Conservation (phyloP, 2,329 filamentous ascomycete species). For the Verticillium dahliae region DNA sequence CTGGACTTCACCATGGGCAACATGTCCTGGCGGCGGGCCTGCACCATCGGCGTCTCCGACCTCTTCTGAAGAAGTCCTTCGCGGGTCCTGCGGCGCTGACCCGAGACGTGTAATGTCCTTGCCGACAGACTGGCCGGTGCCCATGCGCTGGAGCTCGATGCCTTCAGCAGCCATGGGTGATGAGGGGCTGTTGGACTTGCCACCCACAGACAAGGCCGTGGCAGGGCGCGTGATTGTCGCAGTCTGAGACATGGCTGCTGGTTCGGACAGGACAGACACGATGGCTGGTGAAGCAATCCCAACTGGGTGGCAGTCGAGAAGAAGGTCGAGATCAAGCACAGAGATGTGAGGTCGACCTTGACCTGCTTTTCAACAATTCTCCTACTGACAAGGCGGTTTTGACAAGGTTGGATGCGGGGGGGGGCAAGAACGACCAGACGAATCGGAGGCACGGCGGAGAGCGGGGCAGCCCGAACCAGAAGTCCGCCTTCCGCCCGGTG, state of each 20-base stretch:
- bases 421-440: not conserved
- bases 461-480: not conserved
- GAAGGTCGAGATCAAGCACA: not conserved
- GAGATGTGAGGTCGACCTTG: not conserved
- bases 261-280: not conserved
- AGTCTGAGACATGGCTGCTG: constrained; percentile 9
- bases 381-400: not conserved
- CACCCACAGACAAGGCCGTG: not conserved
- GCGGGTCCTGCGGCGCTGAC: not conserved
- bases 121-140: not conserved
- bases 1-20: constrained; percentile 12
- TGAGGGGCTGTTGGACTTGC: not conserved
- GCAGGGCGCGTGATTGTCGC: constrained; percentile 7
- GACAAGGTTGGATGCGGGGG: not conserved
- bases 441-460: not conserved
- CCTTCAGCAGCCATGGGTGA: not conserved
- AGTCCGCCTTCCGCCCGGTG: not conserved
- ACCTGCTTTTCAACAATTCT: not conserved
- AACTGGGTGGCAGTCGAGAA: not conserved
- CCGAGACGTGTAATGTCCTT: not conserved
- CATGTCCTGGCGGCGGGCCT: not conserved
- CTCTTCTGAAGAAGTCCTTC: not conserved
- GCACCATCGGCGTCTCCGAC: not conserved
- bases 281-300: not conserved
- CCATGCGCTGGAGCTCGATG: constrained; percentile 5